Base-by-base conservation (phyloP, 108 stramenopile genomes). In the Skeletonema marinoi region DNA sequence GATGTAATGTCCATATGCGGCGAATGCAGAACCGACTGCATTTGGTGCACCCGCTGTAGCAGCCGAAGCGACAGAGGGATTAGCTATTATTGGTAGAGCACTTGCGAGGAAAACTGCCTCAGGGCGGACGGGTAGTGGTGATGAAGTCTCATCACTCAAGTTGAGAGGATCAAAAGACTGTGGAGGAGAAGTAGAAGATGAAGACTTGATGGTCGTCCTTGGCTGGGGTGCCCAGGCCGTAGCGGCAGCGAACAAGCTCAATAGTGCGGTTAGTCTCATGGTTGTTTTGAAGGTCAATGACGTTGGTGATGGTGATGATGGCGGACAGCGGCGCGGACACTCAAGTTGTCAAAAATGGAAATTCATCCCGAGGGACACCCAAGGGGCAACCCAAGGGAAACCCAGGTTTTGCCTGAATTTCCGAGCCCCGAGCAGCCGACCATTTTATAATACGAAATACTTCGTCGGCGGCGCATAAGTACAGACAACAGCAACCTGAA, bases 1-100 rank as follows among this genome's bases (percentile, higher is more conserved):
- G 25, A 85, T 17, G 70, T 89, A 95, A 67, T 95, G 94, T 11
- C 83, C 87, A 69, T 92, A 95, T 17, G 94, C 94, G 10, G 77
- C 88, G 51, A 92, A 51, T 3, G 92, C 94, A 6, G 79, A 68
- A 9, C 82, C 77, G 8, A 89, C 70, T 29, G 88, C 77, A 54
- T 77, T 82, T 12, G 71, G 62, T 10, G 78, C 72, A 60, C 71
- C 73, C 46, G 87, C 74, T 29, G 85, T 69, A 11, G 85, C 89
- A 13, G 87, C 87, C 3, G 71, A 76, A 31, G 88, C 88, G 16
- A 66, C 70, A 32, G 36, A 62, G 13, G 84, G 84, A 35, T 58
- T 58, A 12, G 58, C 32, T 13, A 81, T 5, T 19, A 74, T 29
- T n/a, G 65, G 80, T 32, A 73, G 13, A 60, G 67, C 68, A 46